A percentile compares a stretch with the other conserved stretches of the same genome.
Conservation (phyloP, 345 rosid species). For the Gossypium arboreum region DNA sequence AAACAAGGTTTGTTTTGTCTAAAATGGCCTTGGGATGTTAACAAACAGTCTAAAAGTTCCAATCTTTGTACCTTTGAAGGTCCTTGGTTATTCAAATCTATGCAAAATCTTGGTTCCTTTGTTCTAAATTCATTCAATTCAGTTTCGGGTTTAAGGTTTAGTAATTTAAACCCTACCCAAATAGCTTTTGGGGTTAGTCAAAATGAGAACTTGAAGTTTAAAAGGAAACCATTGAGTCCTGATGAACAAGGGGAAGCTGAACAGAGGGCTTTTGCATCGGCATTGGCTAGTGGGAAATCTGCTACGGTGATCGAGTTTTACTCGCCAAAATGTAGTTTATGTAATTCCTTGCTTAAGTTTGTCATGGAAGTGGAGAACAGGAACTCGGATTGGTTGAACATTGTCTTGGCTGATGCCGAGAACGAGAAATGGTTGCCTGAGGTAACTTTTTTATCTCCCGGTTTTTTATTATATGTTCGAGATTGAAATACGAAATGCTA, state of each 20-base stretch:
- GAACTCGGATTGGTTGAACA: conserved; percentile 69
- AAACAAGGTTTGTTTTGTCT: conserved; percentile 53
- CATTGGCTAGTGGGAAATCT: conserved; percentile 71
- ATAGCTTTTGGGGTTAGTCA: conserved; percentile 17
- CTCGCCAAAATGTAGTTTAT: conserved; percentile 85
- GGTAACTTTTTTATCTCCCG: conserved; percentile 34
- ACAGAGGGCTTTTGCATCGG: conserved; percentile 77
- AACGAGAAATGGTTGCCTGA: conserved; percentile 93
- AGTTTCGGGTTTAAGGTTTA: conserved; percentile 26
- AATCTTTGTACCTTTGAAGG: conserved; percentile 47
- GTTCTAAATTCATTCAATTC: conserved; percentile 50
- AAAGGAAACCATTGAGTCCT: conserved; percentile 36
- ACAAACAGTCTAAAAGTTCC: conserved; percentile 31
- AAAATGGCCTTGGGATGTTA: conserved; percentile 78
- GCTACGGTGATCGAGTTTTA: conserved; percentile 84
- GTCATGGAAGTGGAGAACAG: conserved; percentile 66
- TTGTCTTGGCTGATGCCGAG: conserved; percentile 94
- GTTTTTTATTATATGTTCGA: neutral
- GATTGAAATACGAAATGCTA: neutral
- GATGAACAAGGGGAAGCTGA: conserved; percentile 86
- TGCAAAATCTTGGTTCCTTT: conserved; percentile 56
- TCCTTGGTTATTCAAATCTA: conserved; percentile 75
- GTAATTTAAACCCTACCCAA: conserved; percentile 26
- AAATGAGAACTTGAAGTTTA: conserved; percentile 24
- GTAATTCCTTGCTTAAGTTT: conserved; percentile 66